Base-by-base conservation (phyloP, 805 yeast genomes). In the Teunomyces atbi region DNA sequence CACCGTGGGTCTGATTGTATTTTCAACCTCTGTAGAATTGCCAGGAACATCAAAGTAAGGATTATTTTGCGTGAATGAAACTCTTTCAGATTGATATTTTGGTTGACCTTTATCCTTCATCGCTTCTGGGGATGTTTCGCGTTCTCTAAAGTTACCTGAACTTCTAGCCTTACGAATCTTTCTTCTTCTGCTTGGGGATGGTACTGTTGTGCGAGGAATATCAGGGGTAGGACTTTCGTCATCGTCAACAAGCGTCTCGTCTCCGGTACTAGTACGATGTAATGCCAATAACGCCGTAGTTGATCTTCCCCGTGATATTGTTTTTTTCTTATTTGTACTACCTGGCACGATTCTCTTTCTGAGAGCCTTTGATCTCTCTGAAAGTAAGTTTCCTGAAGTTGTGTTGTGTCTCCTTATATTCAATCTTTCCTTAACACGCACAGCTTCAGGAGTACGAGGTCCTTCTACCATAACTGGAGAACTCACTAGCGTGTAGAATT, bases 81-180 rank as follows among this genome's bases (percentile, higher is more conserved):
- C 52, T 35, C 68, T 45, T 11, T 62, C 68, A 16, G 56, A 44
- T 16, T 49, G 48, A 41, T 55, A 54, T 26, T 53, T 53, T 13
- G 58, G 46, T 19, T 43, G 45, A 33, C 12, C 19, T 26, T 18
- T n/a, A 4, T 29, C 29, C 28, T 26, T 28, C n/a, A 16, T 11
- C 11, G 11, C 15, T 29, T 47, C 19, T 52, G 50, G 45, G 13
- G 50, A n/a, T 7, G 21, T 1, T 18, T 6, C 16, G 15, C 7
- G 23, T 15, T 44, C 46, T 33, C 29, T 45, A 42, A 69, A 66
- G 46, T 66, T 70, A 1, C 66, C 65, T 2, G 73, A 65, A 41
- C 73, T 67, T 44, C 56, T 61, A 1, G 73, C 70, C 40, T 69
- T 67, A 4, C 69, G 57, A 23, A 58, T 56, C 15, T 38, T 48